phyloP scores from a whole-genome alignment of 2,329 filamentous ascomycete genomes.

The Alternaria conjuncta region DNA sequence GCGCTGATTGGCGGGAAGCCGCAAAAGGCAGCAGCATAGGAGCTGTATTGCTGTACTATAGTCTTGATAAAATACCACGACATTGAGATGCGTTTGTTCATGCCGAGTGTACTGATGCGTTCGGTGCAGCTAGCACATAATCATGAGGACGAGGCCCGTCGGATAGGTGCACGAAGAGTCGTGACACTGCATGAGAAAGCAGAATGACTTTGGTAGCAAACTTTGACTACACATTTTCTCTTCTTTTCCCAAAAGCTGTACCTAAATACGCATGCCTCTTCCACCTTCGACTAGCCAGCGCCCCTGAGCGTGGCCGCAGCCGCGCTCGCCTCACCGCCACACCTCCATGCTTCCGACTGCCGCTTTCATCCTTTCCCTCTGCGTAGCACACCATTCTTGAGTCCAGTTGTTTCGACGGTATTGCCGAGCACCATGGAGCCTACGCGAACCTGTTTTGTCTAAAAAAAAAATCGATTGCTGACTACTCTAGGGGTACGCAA shows the following conservation, averaged over 20 bases:
- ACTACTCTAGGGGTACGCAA: not conserved
- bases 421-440: not conserved
- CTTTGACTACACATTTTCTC: not conserved
- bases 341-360: not conserved
- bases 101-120: not conserved
- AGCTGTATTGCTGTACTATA: not conserved
- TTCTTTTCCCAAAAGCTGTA: not conserved
- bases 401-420: not conserved
- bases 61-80: not conserved
- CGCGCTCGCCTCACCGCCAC: not conserved
- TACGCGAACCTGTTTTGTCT: not conserved
- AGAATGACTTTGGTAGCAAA: not conserved
- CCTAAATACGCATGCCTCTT: not conserved
- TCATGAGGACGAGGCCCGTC: not conserved
- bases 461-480: not conserved
- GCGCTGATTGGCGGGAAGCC: constrained; percentile 22
- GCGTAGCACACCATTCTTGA: not conserved
- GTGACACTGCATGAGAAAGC: not conserved
- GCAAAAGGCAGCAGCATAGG: constrained; percentile 17
- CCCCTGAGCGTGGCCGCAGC: not conserved
- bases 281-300: not conserved
- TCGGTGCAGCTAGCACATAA: not conserved
- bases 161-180: not conserved
- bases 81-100: not conserved
- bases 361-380: not conserved